Base-by-base conservation (phyloP, 1,139 yeast genomes). In the Yamadazyma friedrichii region DNA sequence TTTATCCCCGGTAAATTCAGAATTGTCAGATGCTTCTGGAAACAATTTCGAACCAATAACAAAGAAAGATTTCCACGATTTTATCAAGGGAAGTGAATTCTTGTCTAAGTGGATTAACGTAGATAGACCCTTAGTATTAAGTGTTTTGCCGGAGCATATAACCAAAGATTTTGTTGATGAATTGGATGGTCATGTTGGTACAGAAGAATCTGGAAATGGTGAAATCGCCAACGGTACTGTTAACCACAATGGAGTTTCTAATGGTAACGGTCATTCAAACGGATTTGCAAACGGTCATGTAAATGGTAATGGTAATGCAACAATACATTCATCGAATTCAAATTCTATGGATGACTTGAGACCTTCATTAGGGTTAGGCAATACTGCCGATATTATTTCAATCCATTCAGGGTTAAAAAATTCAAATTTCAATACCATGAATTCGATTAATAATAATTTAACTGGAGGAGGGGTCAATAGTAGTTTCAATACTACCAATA, bases 321-420 rank as follows among this genome's bases (percentile, higher is more conserved):
- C 39, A 10, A 20, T 29, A 4, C 40, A 40, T 27, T 44, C 39
- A 13, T 27, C 31, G 28, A 22, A 12, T 12, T 27, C 28, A 9
- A 30, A 9, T 11, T 33, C 40, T 9, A 9, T 25, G 20, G 39
- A 41, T 25, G 52, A 38, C 16, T 32, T 27, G 4, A 46, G 39
- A 32, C 45, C 50, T 2, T 42, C 48, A 2, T 51, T 65, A 20
- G 77, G 77, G 1, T 54, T 71, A 35, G 77, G 77, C 8, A 67
- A 62, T 11, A 67, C 69, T 10, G 66, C 64, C 32, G 77, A 71
- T 45, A 70, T 71, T 17, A 58, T 64, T 6, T 67, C 74, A 6
- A 71, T 71, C 39, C 73, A 70, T 44, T 66, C 74, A 2, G 76
- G 70, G 17, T 53, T 54, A 27, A 44, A 45, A 38, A 48, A 42